A percentile compares a stretch with the other conserved stretches of the same genome.
Evolutionary conservation across 2,329 filamentous ascomycete genomes (phyloP).

Genomic region (Sarocladium oryzae): DNA sequence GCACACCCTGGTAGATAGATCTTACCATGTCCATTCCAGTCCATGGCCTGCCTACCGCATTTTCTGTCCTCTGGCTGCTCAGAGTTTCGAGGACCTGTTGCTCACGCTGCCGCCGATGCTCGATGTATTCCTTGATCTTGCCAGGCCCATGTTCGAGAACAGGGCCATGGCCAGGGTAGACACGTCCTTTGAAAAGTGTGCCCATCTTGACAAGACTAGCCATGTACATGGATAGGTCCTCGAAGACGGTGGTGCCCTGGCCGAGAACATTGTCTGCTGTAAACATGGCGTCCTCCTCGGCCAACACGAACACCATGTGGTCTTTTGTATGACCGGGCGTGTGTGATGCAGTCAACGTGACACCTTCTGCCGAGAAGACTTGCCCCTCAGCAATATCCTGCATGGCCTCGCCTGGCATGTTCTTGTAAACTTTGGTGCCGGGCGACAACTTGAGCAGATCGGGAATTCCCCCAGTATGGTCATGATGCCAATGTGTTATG

Average conservation of each 20-base stretch:
- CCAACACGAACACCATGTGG: conserved; percentile 71
- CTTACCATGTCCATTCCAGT: conserved; percentile 78
- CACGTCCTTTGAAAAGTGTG: conserved; percentile 56
- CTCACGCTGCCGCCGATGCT: conserved; percentile 74
- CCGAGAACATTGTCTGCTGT: conserved; percentile 86
- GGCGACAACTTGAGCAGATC: conserved; percentile 63
- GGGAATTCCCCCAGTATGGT: conserved; percentile 72
- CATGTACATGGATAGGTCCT: conserved; percentile 66
- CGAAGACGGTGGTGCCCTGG: conserved; percentile 80
- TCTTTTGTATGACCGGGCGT: conserved; percentile 69
- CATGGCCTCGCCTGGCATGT: conserved; percentile 48
- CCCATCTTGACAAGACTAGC: conserved; percentile 64
- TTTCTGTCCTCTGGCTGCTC: conserved; percentile 28
- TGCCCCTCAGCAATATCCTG: conserved; percentile 41
- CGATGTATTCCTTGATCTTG: conserved; percentile 77
- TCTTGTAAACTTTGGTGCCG: conserved; percentile 58
- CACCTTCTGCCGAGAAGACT: conserved; percentile 50
- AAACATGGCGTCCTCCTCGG: conserved; percentile 78
- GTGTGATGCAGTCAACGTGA: conserved; percentile 58
- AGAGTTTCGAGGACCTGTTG: conserved; percentile 66
- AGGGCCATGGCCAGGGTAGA: conserved; percentile 83
- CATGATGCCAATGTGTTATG: conserved; percentile 87
- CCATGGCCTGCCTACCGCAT: conserved; percentile 40
- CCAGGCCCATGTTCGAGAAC: conserved; percentile 65
- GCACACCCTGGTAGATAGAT: conserved; percentile 75